Conservation (phyloP, 805 yeast species). For the Saccharomyces eubayanus region DNA sequence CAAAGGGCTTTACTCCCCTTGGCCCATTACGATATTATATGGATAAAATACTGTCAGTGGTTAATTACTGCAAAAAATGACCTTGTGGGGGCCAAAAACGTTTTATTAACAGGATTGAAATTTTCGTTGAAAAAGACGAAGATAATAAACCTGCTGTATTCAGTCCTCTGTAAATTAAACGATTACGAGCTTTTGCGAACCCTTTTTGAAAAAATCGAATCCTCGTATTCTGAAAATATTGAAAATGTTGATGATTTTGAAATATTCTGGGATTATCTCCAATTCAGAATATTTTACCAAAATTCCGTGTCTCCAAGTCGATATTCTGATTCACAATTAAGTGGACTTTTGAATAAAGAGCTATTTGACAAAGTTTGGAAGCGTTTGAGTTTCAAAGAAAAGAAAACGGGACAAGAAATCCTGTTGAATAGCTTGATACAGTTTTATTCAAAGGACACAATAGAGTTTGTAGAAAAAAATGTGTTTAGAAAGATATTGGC, state of each 20-base stretch:
- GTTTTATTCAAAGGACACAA: slow-evolving; percentile 19
- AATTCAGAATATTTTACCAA: slow-evolving; percentile 16
- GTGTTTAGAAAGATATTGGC: slow-evolving; percentile 18
- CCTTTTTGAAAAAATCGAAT: slow-evolving; percentile 9
- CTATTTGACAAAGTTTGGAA: slow-evolving; percentile 12
- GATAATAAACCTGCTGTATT: slow-evolving; percentile 17
- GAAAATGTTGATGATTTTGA: slow-evolving; percentile 22
- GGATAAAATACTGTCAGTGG: slow-evolving; percentile 30
- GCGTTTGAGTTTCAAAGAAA: slow-evolving; percentile 13
- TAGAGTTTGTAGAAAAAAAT: slow-evolving; percentile 14
- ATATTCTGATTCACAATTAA: slow-evolving; percentile 7
- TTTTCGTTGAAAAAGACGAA: slow-evolving; percentile 18
- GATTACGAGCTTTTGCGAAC: slow-evolving; percentile 13
- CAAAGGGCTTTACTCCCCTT: slow-evolving; percentile 28
- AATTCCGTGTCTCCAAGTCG: slow-evolving; percentile 12
- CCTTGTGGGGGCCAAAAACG: slow-evolving; percentile 17
- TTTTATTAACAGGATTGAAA: slow-evolving; percentile 16
- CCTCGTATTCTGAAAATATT: slow-evolving; percentile 11
- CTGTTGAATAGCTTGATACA: slow-evolving; percentile 17
- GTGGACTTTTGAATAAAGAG: slow-evolving; percentile 4
- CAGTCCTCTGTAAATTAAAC: slow-evolving; percentile 14
- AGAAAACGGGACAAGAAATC: slow-evolving; percentile 13
- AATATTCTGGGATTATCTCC: slow-evolving; percentile 27
- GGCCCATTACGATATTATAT: slow-evolving; percentile 26
- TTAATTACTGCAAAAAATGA: slow-evolving; percentile 17